Base-by-base conservation (phyloP, 495 filamentous ascomycete genomes). In the Penicillium argentinense region DNA sequence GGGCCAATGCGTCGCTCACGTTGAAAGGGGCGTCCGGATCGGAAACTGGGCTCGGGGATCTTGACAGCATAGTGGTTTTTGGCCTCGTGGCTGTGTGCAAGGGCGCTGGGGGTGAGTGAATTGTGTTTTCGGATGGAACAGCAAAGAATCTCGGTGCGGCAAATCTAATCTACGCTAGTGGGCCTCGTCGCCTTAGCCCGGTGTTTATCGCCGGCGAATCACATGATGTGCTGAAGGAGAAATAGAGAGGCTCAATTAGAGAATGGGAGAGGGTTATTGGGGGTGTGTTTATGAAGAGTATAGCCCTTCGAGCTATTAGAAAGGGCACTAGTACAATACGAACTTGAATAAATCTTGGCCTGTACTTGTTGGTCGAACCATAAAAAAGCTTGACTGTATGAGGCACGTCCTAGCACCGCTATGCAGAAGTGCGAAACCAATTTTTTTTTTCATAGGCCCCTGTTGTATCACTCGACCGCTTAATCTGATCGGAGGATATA, bases 1-100 rank as follows among this genome's bases (percentile, higher is more conserved):
- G 82, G 12, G 90, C 75, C 14, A 95, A 63, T 18, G 80, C 80
- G 58, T 88, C 83, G 57, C 80, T 82, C 52, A 93, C 48, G 19
- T 58, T 47, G 38, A 73, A 61, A 6, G 57, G 39, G 19, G 39
- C 47, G 49, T 63, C 56, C n/a, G 47, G 39, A 26, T 58, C 53
- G n/a, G 65, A 62, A n/a, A 51, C 51, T 24, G 60, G 55, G 39
- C 41, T 51, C 21, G 17, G 11, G 2, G 54, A 52, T 34, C 54
- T 39, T 21, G 52, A 48, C 49, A 57, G n/a, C n/a, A n/a, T n/a
- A n/a, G 52, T 33, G 48, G 26, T 7, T 4, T 30, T 23, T 16
- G 16, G 8, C 3, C 18, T 9, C 2, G 28, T 7, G 5, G 28
- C 21, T 36, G 33, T 19, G 16, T 9, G 33, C 21, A 9, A 5